These are phyloP conservation scores for Croton laevigatus DNA, from an alignment of 441 rosid species.

Conservation along the genomic window DNA sequence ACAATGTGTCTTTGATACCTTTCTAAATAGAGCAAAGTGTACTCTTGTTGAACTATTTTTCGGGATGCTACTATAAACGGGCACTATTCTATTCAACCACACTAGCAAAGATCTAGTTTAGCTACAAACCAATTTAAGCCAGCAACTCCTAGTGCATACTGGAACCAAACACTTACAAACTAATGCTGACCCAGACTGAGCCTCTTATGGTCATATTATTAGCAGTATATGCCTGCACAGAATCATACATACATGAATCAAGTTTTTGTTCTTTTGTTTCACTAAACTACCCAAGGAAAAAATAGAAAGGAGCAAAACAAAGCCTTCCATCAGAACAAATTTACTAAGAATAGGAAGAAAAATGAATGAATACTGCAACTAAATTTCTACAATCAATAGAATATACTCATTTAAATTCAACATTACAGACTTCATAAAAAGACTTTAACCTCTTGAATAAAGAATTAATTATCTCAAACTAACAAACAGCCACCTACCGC, in stretches of 20 bases:
- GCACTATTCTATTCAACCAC: background rate
- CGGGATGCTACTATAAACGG: background rate
- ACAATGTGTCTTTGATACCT: no score
- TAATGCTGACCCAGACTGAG: no score
- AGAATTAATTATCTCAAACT: background rate
- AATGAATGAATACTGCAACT: background rate
- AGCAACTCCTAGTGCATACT: background rate
- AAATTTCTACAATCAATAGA: background rate
- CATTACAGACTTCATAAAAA: background rate
- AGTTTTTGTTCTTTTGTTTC: background rate
- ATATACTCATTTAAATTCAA: background rate
- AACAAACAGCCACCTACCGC: background rate
- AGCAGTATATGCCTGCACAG: background rate
- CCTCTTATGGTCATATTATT: no score
- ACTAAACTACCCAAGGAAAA: background rate
- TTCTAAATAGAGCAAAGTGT: background rate
- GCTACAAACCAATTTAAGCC: background rate
- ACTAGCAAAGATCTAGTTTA: background rate
- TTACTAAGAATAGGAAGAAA: background rate
- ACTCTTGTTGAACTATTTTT: background rate
- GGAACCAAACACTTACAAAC: no score
- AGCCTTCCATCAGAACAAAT: background rate
- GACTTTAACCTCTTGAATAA: background rate
- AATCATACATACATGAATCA: background rate
- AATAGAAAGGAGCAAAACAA: background rate